phyloP scores from a whole-genome alignment of 805 yeast species.

The Pichia sporocuriosa region DNA sequence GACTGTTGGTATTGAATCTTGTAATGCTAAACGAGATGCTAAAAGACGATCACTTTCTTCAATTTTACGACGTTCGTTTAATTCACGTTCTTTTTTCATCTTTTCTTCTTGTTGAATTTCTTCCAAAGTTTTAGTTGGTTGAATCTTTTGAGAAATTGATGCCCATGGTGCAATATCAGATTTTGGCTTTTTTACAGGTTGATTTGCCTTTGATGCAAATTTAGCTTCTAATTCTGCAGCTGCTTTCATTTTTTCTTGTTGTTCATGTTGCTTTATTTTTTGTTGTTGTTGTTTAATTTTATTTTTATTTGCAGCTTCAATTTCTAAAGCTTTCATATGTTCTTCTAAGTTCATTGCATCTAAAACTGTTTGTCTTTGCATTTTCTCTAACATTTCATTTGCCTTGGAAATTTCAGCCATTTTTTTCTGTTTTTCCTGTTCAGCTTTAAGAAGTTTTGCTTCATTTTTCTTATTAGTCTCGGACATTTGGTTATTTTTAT shows the following conservation, averaged over 20 bases:
- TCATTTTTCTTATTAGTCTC: no score
- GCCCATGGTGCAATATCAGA: slow-evolving; percentile 32
- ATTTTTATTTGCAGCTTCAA: slow-evolving; percentile 9
- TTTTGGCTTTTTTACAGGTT: background rate
- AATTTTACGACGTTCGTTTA: slow-evolving; percentile 15
- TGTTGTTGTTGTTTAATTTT: slow-evolving; percentile 3
- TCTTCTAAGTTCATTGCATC: slow-evolving; percentile 4
- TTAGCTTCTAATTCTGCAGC: no score
- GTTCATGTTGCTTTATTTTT: slow-evolving; percentile 5
- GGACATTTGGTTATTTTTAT: no score
- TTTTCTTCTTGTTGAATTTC: slow-evolving; percentile 58
- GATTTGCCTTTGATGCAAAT: background rate
- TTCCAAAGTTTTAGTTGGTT: slow-evolving; percentile 46
- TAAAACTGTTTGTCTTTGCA: background rate
- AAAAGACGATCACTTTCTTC: slow-evolving; percentile 21
- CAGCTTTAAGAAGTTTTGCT: background rate
- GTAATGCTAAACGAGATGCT: slow-evolving; percentile 19
- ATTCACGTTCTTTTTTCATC: slow-evolving; percentile 14
- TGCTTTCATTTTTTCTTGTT: background rate
- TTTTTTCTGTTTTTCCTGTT: background rate
- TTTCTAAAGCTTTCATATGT: slow-evolving; percentile 4
- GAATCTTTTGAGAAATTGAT: slow-evolving; percentile 16
- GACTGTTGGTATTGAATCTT: slow-evolving; percentile 11
- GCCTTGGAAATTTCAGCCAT: background rate
- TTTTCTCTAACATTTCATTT: background rate